Conservation (phyloP, 1,284 basidiomycete species). For the Earliella scabrosa region DNA sequence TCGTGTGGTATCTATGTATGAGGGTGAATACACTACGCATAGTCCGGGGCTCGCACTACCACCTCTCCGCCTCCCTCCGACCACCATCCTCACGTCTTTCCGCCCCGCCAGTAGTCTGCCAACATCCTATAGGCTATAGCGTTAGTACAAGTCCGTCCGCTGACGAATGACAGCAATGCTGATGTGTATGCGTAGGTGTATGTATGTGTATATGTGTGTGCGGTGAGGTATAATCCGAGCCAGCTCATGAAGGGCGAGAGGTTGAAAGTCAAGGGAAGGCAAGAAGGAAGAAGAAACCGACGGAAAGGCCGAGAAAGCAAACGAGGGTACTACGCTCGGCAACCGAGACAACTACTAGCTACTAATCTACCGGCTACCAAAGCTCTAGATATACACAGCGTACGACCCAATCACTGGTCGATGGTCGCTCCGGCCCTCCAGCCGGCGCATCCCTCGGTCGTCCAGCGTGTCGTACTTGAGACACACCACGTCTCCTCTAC, state of each 20-base stretch:
- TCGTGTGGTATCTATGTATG: neutral
- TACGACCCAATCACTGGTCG: conserved; percentile 81
- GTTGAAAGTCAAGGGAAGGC: neutral
- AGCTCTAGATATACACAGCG: conserved; percentile 57
- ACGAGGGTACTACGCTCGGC: neutral
- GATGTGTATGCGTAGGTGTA: neutral
- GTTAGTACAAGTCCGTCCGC: neutral
- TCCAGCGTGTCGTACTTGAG: conserved; percentile 75
- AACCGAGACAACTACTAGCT: neutral
- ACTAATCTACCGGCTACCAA: neutral
- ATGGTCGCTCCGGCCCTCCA: conserved; percentile 82
- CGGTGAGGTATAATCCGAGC: conserved; percentile 1
- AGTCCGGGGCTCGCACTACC: neutral
- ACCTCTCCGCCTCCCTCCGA: neutral
- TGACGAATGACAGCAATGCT: too few species aligned
- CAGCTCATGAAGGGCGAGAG: neutral
- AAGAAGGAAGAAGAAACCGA: too few species aligned
- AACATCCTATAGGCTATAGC: neutral
- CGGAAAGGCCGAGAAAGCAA: neutral
- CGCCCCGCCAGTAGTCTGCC: neutral
- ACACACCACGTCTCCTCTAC: conserved; percentile 69
- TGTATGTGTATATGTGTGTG: neutral
- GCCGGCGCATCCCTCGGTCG: conserved; percentile 72
- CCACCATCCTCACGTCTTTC: neutral
- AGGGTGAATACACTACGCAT: neutral